phyloP scores from a whole-genome alignment of 169 alveolate species.

The Amoebophrya sp. region DNA sequence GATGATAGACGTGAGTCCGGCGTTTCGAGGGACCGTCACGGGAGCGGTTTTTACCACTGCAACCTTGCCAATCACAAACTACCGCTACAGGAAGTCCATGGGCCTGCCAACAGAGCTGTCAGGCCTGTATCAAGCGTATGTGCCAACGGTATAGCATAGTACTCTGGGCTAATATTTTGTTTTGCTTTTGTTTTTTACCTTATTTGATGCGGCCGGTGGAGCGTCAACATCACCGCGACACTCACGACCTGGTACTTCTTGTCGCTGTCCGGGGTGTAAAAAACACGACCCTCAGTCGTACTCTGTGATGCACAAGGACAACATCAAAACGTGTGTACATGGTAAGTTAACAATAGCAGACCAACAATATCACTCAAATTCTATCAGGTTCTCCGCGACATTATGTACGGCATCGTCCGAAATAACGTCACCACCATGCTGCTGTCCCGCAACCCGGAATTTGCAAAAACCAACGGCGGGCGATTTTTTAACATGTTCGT shows the following conservation, averaged over 20 bases:
- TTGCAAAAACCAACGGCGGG: background rate
- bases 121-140: background rate
- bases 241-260: too few relatives aligned
- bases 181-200: too few relatives aligned
- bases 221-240: too few relatives aligned
- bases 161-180: too few relatives aligned
- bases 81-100: conserved; percentile 28
- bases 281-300: too few relatives aligned
- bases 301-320: too few relatives aligned
- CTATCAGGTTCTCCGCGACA: background rate
- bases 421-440: background rate
- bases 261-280: too few relatives aligned
- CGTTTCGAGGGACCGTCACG: conserved; percentile 30
- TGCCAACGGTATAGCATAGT: conserved; percentile 31
- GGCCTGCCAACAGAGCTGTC: background rate
- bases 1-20: background rate
- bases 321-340: too few relatives aligned
- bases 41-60: conserved; percentile 31
- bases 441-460: background rate
- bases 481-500: conserved; percentile 34
- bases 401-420: conserved; percentile 4
- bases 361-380: too few relatives aligned
- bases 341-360: too few relatives aligned
- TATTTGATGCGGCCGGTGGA: too few relatives aligned
- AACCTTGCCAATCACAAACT: conserved; percentile 34